Evolutionary conservation across 305 asterid genomes (phyloP).

Genomic region (Fraxinus velutina): DNA sequence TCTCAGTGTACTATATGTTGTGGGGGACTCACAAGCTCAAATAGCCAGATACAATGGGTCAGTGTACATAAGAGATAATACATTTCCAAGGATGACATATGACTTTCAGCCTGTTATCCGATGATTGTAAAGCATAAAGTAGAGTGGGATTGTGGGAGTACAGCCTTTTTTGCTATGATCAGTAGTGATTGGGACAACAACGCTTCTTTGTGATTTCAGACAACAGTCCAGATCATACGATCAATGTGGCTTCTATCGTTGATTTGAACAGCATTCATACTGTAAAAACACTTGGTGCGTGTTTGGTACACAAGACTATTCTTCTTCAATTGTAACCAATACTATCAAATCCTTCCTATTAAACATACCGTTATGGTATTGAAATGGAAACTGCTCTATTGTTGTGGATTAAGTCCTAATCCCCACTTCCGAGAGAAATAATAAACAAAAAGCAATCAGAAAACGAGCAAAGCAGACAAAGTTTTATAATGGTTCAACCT

Average conservation of each 20-base stretch:
- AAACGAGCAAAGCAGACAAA: neutral
- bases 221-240: neutral
- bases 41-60: neutral
- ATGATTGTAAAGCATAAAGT: neutral
- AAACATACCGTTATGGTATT: neutral
- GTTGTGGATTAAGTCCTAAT: neutral
- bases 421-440: neutral
- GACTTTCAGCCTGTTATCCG: neutral
- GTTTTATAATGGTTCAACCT: neutral
- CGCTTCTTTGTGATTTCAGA: neutral
- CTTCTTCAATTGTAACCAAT: neutral
- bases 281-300: neutral
- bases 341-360: neutral
- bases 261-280: neutral
- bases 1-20: neutral
- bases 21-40: neutral
- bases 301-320: neutral
- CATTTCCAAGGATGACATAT: neutral
- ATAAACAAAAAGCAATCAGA: neutral
- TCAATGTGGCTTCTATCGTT: conserved; percentile 6
- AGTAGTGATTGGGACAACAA: neutral
- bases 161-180: neutral
- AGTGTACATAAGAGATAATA: neutral
- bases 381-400: neutral
- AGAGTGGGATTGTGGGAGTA: neutral